Conservation (phyloP, 2,329 filamentous ascomycete species). For the Neurospora crassa region DNA sequence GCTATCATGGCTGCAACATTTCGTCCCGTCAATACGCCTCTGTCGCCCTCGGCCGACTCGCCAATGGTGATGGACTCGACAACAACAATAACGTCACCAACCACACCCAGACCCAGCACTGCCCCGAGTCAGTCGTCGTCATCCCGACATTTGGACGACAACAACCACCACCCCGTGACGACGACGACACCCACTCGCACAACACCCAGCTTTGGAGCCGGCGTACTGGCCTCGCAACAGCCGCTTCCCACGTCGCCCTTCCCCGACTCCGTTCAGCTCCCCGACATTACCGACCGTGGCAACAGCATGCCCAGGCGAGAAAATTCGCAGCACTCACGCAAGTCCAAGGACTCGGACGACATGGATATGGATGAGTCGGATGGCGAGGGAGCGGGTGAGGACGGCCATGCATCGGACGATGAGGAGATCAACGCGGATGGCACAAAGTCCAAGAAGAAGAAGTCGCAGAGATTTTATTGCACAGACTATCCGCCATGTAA, state of each 20-base stretch:
- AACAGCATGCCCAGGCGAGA: constrained; percentile 38
- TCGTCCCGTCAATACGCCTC: constrained; percentile 49
- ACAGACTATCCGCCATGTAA: constrained; percentile 90
- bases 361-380: constrained; percentile 71
- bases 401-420: constrained; percentile 51
- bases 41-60: constrained; percentile 29
- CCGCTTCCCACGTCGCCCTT: constrained; percentile 45
- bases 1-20: constrained; percentile 45
- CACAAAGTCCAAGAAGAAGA: constrained; percentile 85
- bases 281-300: constrained; percentile 30
- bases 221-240: constrained; percentile 36
- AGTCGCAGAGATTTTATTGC: constrained; percentile 92
- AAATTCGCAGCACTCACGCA: constrained; percentile 51
- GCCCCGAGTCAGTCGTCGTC: constrained; percentile 19
- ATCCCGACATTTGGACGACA: constrained; percentile 30
- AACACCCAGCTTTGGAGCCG: constrained; percentile 34
- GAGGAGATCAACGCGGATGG: constrained; percentile 55
- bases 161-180: neutral
- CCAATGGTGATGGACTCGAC: constrained; percentile 38
- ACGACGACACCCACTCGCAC: constrained; percentile 53
- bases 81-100: constrained; percentile 33
- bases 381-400: constrained; percentile 44
- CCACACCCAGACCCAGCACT: constrained; percentile 26
- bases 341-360: constrained; percentile 57
- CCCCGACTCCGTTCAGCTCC: constrained; percentile 38